phyloP scores from a whole-genome alignment of 148 eudicot species.

The Fallopia convolvulus region DNA sequence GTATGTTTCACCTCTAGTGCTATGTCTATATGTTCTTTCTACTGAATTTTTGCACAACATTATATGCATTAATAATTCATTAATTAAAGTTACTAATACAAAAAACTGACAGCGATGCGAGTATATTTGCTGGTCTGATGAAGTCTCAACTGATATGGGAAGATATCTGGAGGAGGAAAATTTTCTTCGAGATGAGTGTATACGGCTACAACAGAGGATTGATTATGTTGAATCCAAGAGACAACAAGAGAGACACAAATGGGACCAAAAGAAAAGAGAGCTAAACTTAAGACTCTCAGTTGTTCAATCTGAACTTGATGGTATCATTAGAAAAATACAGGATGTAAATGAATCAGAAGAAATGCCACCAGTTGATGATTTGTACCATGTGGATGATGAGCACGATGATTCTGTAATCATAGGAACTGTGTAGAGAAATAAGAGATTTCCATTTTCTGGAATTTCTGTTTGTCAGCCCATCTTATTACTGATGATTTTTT shows the following conservation, averaged over 20 bases:
- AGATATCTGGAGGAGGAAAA: conserved; percentile 28
- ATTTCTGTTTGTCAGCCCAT: not conserved
- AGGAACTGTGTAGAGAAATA: conserved; percentile 15
- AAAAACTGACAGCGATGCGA: conserved; percentile 31
- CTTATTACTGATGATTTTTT: not conserved
- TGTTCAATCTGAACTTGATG: conserved; percentile 32
- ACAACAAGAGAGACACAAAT: conserved; percentile 27
- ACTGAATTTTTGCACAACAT: not conserved
- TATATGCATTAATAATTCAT: not conserved
- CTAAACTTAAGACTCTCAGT: conserved; percentile 25
- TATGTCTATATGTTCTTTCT: conserved; percentile 1
- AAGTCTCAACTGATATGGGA: conserved; percentile 22
- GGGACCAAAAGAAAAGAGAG: conserved; percentile 36
- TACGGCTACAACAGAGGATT: conserved; percentile 31
- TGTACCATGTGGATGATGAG: conserved; percentile 1
- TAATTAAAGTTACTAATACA: too few relatives aligned
- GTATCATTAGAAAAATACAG: conserved; percentile 26
- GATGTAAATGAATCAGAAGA: conserved; percentile 31
- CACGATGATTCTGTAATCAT: conserved; percentile 1
- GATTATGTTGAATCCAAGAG: conserved; percentile 28
- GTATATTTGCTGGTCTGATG: conserved; percentile 37
- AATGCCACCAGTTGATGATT: conserved; percentile 26
- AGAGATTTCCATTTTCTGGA: not conserved
- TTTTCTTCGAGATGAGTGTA: conserved; percentile 33
- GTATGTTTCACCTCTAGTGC: conserved; percentile 14